Evolutionary conservation across 306 rosid species (phyloP).

Genomic region (Pueraria montana): DNA sequence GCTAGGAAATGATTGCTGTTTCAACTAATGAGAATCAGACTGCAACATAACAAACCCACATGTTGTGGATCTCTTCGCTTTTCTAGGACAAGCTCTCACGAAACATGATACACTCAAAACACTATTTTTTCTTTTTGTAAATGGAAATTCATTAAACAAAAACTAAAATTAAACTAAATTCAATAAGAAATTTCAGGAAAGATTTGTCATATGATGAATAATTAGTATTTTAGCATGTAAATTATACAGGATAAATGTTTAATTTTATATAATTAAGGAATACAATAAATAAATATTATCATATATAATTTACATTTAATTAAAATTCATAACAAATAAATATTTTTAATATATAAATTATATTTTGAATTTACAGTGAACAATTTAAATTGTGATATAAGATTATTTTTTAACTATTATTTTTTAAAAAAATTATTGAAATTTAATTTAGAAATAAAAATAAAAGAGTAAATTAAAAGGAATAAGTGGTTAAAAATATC

Average conservation of each 20-base stretch:
- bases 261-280: too few relatives aligned
- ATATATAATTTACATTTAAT: too few relatives aligned
- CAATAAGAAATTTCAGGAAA: not conserved
- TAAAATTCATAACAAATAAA: not conserved
- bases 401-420: not conserved
- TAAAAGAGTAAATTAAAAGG: too few relatives aligned
- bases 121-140: not conserved
- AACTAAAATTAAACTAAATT: not conserved
- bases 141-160: not conserved
- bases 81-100: conserved; percentile 32
- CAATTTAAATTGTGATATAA: not conserved
- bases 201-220: not conserved
- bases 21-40: conserved; percentile 11
- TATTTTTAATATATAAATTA: not conserved
- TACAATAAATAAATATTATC: too few relatives aligned
- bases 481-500: too few relatives aligned
- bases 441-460: too few relatives aligned
- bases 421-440: not conserved
- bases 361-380: not conserved
- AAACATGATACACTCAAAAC: conserved; percentile 4
- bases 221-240: too few relatives aligned
- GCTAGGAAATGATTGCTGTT: not conserved
- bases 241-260: too few relatives aligned
- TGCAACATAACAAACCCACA: conserved; percentile 39
- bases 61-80: conserved; percentile 55